phyloP scores from a whole-genome alignment of 768 basidiomycete genomes.

The Tulasnella sp. region DNA sequence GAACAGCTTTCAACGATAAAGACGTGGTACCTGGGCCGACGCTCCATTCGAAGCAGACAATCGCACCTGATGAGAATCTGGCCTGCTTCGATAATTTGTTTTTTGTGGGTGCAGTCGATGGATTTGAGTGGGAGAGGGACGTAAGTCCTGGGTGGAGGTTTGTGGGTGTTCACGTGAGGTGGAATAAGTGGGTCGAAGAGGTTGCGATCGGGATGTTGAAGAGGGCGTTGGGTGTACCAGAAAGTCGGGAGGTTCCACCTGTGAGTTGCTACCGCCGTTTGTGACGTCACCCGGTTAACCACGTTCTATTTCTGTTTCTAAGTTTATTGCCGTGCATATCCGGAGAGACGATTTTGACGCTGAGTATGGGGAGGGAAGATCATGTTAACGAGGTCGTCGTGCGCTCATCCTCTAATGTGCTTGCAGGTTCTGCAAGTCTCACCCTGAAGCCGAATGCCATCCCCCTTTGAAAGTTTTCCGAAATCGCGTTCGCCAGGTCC shows the following conservation, averaged over 20 bases:
- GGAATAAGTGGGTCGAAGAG: constrained; percentile 24
- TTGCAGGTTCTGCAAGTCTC: constrained; percentile 6
- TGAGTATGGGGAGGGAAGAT: background rate
- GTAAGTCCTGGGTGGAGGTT: constrained; percentile 30
- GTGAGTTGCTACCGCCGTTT: constrained; percentile 12
- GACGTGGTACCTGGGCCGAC: background rate
- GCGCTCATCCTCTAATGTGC: background rate
- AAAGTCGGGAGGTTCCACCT: constrained; percentile 22
- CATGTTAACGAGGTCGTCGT: background rate
- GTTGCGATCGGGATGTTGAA: constrained; percentile 30
- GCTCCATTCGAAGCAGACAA: background rate
- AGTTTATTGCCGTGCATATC: constrained; percentile 30
- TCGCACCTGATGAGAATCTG: constrained; percentile 31
- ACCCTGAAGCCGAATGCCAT: constrained; percentile 13
- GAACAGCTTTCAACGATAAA: constrained; percentile 12
- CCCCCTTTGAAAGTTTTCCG: background rate
- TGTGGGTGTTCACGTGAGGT: constrained; percentile 30
- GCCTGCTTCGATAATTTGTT: constrained; percentile 31
- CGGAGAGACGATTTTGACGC: constrained; percentile 24
- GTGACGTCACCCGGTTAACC: background rate
- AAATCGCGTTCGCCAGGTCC: constrained; percentile 15
- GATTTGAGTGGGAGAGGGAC: constrained; percentile 31
- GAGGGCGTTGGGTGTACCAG: constrained; percentile 21
- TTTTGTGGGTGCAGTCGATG: constrained; percentile 22
- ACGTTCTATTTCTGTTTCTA: background rate